A percentile compares a stretch with the other conserved stretches of the same genome.
phyloP scores from a whole-genome alignment of 208 protist species.

The Wallacemonas sp. region DNA sequence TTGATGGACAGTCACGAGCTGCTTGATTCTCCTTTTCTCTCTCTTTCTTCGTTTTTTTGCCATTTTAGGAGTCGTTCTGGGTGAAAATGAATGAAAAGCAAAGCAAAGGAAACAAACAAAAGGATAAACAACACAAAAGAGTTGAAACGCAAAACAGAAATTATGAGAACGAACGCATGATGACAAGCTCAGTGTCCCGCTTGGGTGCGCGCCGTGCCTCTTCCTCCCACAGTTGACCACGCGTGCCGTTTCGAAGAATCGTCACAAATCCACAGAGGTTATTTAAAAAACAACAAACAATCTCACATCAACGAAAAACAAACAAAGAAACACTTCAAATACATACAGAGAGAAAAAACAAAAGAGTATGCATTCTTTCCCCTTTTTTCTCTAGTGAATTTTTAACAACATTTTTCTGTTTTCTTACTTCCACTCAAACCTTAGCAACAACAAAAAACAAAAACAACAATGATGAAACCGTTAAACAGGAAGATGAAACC shows the following conservation, averaged over 20 bases:
- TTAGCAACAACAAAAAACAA: background rate
- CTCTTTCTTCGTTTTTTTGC: background rate
- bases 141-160: conserved; percentile 16
- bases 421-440: background rate
- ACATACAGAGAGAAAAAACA: no score
- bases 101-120: background rate
- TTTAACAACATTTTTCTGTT: no score
- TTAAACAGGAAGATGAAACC: background rate
- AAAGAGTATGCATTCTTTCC: background rate
- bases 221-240: no score
- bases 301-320: no score
- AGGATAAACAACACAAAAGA: background rate
- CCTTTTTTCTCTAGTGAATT: no score
- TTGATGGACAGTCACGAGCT: background rate
- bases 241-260: no score
- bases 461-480: background rate
- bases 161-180: background rate
- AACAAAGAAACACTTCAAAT: no score
- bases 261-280: no score
- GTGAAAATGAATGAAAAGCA: conserved; percentile 12
- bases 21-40: background rate
- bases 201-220: no score
- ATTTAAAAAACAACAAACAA: no score
- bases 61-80: background rate
- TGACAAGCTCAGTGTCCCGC: background rate